Evolutionary conservation across 2,329 filamentous ascomycete genomes (phyloP), one percentile per base, ranked within the genome.

Genomic region (Chaetomium strumarium): DNA sequence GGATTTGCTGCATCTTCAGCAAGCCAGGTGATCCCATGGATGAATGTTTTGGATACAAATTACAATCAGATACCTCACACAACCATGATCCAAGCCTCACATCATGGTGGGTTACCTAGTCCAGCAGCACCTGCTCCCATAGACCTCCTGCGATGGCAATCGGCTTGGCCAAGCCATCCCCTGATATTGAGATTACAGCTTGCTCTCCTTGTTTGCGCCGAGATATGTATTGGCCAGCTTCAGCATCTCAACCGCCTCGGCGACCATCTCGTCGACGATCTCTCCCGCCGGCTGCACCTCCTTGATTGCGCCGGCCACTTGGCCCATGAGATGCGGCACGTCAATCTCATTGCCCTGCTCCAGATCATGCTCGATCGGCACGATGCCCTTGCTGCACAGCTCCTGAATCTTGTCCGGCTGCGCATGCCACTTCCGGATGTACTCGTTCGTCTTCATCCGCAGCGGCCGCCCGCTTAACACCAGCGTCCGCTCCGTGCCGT

Each of bases 181-280:
- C 7, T 24, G 24, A 24, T 24, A 24, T 24, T 7, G 7, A 24
- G 6, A 14, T 37, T 57, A 77, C 52, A 76, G 61, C 62, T 68
- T 72, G 58, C 73, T 75, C 29, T 30, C 52, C 62, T 68, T 71
- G 42, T 34, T 52, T 17, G 57, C 64, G 24, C 40, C 65, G 55
- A 91, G 67, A 69, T 87, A 91, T 2, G 70, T 69, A 37, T 76
- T 72, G 4, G 84, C 86, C 29, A 76, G 66, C 67, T 75, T 81
- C 62, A 95, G 65, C 75, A 85, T 81, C 1, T 79, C 76, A 9
- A 84, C 82, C 1, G 88, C 89, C 67, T 91, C 84, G 17, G 72
- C 71, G 10, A 96, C 88, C 90, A 97, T 96, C 60, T 95, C 90
- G 55, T 84, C 79, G n/a, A 97, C 84, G 72, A 97, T 96, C 58